Base-by-base conservation (phyloP, 352 stramenopile species). In the Phytophthora agathidicida region DNA sequence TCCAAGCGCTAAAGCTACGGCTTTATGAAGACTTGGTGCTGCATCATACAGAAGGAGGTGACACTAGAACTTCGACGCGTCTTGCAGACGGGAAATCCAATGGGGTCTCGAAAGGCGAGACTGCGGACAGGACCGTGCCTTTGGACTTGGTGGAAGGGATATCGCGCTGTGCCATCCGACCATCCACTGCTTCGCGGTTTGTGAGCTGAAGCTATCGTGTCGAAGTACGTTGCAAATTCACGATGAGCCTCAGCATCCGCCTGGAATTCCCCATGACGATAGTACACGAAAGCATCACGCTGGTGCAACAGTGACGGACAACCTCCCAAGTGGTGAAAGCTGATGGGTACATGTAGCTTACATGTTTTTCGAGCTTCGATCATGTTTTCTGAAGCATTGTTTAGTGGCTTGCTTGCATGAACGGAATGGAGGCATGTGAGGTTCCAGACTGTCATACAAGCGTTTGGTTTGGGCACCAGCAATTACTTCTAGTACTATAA, bases 1-100 rank as follows among this genome's bases (percentile, higher is more conserved):
- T 68, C 8, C 44, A 23, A 48, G 27, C 45, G 14, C 20, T 68
- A 8, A 49, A 36, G n/a, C 38, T 68, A 20, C 60, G 52, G 23
- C 31, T 68, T 14, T 68, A 54, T n/a, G 44, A 64, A n/a, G 52
- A 68, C 19, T 37, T 65, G 27, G 46, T 52, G 22, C 20, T 59
- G 7, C 45, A 59, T 33, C 33, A 51, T 22, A 56, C 43, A 9
- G 3, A 19, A 27, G 53, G 42, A 22, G 26, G 30, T 16, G 20
- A 48, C 30, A 55, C 33, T 27, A 31, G n/a, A 47, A 50, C 31
- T 0, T 61, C 53, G 5, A 61, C 53, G 17, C 55, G 53, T 7
- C 42, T 61, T 2, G 45, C 23, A 13, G 31, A 46, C 5, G 32
- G 53, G 13, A 17, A 61, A 8, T 61, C 55, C 16, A 47, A 31